These are phyloP conservation scores for Piper betle DNA, from an alignment of 164 flowering plant species.

Conservation along the genomic window DNA sequence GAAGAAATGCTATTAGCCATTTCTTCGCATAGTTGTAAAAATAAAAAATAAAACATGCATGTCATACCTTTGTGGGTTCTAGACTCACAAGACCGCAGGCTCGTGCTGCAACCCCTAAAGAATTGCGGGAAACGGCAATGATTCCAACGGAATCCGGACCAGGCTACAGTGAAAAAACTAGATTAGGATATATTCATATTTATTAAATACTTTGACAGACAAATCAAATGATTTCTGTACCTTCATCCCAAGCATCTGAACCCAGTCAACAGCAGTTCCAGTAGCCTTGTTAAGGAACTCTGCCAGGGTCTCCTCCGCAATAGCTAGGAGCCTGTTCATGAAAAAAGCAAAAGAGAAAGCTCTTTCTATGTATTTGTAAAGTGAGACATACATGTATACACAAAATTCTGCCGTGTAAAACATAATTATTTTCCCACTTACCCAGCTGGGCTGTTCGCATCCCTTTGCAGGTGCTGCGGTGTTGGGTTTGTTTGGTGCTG, in stretches of 20 bases:
- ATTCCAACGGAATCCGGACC: constrained; percentile 99
- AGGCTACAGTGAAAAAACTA: constrained; percentile 36
- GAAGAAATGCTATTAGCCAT: background rate
- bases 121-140: constrained; percentile 81
- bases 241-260: constrained; percentile 99
- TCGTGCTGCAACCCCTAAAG: constrained; percentile 86
- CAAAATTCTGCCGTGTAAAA: too few relatives aligned
- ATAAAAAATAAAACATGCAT: too few relatives aligned
- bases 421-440: background rate
- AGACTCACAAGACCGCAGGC: constrained; percentile 89
- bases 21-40: background rate
- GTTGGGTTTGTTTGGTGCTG: constrained; percentile 72
- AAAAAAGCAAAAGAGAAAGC: constrained; percentile 2
- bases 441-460: constrained; percentile 65
- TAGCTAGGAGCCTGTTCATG: constrained; percentile 34
- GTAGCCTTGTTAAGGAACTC: constrained; percentile 96
- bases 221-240: constrained; percentile 15
- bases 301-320: constrained; percentile 93
- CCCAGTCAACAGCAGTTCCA: constrained; percentile 99
- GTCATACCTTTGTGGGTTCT: constrained; percentile 67
- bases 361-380: too few relatives aligned
- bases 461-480: constrained; percentile 57
- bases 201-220: too few relatives aligned
- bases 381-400: too few relatives aligned
- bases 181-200: background rate